These are phyloP conservation scores for Lolium rigidum DNA, from an alignment of 176 grass and related monocot genomes.

Conservation along the genomic window DNA sequence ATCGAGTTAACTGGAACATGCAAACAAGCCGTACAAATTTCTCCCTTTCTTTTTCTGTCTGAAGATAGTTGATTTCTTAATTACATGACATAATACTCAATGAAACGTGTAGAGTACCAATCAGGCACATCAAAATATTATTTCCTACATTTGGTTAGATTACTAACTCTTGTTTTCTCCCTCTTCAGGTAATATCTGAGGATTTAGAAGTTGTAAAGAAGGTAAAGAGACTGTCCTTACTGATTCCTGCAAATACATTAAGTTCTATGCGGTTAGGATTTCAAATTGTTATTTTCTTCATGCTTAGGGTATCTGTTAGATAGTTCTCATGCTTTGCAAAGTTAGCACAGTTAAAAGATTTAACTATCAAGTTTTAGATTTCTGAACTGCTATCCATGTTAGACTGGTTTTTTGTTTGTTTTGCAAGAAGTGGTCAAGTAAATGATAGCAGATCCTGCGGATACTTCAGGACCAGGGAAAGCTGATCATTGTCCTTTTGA, in stretches of 20 bases:
- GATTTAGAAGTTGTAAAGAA: conserved; percentile 95
- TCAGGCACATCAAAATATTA: not conserved
- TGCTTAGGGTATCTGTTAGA: conserved; percentile 1
- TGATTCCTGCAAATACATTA: conserved; percentile 18
- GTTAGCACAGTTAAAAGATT: conserved; percentile 3
- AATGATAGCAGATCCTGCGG: conserved; percentile 6
- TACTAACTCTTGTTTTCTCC: conserved; percentile 24
- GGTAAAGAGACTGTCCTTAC: conserved; percentile 44
- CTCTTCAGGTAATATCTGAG: conserved; percentile 75
- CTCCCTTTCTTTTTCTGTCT: not conserved
- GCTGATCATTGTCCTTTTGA: conserved; percentile 30
- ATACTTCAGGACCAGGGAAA: conserved; percentile 21
- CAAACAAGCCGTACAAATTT: conserved; percentile 6
- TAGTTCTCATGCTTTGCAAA: not conserved
- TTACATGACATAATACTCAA: conserved; percentile 4
- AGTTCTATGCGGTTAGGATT: conserved; percentile 2
- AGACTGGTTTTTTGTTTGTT: conserved; percentile 32
- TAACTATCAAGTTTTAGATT: not conserved
- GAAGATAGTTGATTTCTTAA: conserved; percentile 16
- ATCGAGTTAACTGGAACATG: conserved; percentile 14
- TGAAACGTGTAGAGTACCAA: not conserved
- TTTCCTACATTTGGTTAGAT: conserved; percentile 9
- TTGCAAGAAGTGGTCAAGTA: conserved; percentile 14
- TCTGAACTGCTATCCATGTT: not conserved
- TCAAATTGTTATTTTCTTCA: not conserved